phyloP scores from a whole-genome alignment of 2,329 filamentous ascomycete species.

The Arthrinium phaeospermum region DNA sequence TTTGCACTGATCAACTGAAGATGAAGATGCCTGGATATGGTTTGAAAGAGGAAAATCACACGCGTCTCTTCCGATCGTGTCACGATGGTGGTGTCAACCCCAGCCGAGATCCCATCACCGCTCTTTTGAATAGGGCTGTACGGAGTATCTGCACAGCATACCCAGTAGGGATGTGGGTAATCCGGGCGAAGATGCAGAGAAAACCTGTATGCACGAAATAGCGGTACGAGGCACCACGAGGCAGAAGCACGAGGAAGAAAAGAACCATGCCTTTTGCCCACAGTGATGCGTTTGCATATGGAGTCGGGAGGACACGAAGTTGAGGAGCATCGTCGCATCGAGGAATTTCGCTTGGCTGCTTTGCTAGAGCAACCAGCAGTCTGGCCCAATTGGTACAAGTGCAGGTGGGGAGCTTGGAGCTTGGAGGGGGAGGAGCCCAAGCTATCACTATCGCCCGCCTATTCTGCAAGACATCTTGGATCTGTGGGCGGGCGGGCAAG shows the following conservation, averaged over 20 bases:
- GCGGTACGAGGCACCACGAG: not conserved
- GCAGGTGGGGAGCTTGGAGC: not conserved
- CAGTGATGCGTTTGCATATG: not conserved
- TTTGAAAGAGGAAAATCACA: not conserved
- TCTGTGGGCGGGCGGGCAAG: not conserved
- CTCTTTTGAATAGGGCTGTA: not conserved
- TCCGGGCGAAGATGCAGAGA: not conserved
- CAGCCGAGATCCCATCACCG: not conserved
- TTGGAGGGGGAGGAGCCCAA: not conserved
- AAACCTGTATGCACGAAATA: not conserved
- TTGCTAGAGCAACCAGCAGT: not conserved
- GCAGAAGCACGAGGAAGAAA: not conserved
- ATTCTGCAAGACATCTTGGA: slow-evolving; percentile 1
- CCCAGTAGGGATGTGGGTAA: not conserved
- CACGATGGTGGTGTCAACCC: no score
- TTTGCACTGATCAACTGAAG: not conserved
- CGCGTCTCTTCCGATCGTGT: not conserved
- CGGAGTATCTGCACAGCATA: not conserved
- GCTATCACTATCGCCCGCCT: slow-evolving; percentile 2
- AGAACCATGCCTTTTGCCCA: not conserved
- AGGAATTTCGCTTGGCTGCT: not conserved
- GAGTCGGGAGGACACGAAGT: not conserved
- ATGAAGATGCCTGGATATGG: not conserved
- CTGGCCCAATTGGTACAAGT: not conserved
- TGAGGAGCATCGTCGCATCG: not conserved